These are phyloP conservation scores for Stephanodiscus minutulus DNA, from an alignment of 108 stramenopile genomes.

Conservation along the genomic window DNA sequence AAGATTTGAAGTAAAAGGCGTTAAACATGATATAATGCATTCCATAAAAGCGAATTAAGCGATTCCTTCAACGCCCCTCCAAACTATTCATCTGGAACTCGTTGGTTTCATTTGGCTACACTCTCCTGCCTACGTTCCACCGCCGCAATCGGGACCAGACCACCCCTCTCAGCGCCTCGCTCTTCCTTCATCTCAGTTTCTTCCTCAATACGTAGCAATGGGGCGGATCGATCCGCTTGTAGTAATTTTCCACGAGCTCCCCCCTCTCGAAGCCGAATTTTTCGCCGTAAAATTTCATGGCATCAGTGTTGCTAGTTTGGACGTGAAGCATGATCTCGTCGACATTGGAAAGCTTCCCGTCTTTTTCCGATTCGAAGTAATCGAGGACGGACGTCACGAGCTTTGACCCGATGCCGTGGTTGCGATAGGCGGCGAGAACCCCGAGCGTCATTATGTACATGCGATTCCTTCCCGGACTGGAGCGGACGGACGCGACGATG, in stretches of 20 bases:
- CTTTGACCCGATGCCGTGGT: conserved; percentile 87
- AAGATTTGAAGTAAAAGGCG: conserved; percentile 55
- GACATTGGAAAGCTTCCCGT: conserved; percentile 49
- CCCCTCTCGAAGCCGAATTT: conserved; percentile 89
- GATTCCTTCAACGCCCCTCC: no score
- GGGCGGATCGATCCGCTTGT: conserved; percentile 96
- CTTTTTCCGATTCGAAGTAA: conserved; percentile 51
- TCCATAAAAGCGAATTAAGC: no score
- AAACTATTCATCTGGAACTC: no score
- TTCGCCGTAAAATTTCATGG: conserved; percentile 89
- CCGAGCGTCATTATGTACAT: conserved; percentile 98
- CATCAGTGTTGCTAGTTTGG: conserved; percentile 92
- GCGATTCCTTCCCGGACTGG: conserved; percentile 42
- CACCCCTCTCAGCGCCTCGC: neutral
- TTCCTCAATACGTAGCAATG: conserved; percentile 93
- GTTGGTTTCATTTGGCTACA: no score
- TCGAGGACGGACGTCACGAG: conserved; percentile 85
- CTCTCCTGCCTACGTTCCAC: no score
- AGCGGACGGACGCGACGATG: neutral
- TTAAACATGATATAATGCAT: neutral
- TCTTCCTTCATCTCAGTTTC: conserved; percentile 53
- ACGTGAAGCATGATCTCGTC: conserved; percentile 94
- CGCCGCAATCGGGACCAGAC: neutral
- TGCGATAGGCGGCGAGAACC: conserved; percentile 93
- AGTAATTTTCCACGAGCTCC: conserved; percentile 94